Evolutionary conservation across 257 asterid species (phyloP).

Genomic region (Osmanthus fragrans): DNA sequence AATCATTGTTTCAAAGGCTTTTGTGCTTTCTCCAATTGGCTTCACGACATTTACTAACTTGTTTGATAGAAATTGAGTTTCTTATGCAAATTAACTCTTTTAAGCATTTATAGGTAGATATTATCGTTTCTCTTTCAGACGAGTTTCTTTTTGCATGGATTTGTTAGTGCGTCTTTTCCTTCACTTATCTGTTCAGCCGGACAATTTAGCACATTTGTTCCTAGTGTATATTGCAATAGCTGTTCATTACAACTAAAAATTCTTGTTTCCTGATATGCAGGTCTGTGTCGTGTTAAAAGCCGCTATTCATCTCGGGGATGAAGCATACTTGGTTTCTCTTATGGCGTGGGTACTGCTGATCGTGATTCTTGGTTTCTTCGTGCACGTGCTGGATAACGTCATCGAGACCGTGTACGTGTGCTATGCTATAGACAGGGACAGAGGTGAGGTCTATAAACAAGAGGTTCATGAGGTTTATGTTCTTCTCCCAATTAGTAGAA

Average conservation of each 20-base stretch:
- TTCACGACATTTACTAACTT: neutral
- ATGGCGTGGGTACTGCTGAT: constrained; percentile 80
- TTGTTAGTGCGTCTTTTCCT: neutral
- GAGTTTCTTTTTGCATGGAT: neutral
- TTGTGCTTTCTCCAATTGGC: neutral
- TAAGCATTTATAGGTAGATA: neutral
- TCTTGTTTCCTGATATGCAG: constrained; percentile 35
- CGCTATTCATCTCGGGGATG: constrained; percentile 55
- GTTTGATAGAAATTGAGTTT: neutral
- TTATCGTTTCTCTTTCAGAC: neutral
- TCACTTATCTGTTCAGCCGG: neutral
- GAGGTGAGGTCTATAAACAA: constrained; percentile 83
- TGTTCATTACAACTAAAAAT: neutral
- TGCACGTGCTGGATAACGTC: constrained; percentile 74
- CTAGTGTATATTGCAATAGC: neutral
- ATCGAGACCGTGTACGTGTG: constrained; percentile 85
- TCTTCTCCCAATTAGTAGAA: constrained; percentile 88
- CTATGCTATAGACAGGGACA: constrained; percentile 85
- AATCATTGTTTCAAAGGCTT: neutral
- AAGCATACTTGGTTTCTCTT: constrained; percentile 68
- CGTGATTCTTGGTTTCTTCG: constrained; percentile 67
- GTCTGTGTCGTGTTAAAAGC: constrained; percentile 66
- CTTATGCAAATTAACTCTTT: neutral
- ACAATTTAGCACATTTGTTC: neutral
- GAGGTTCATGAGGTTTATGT: constrained; percentile 91